phyloP scores from a whole-genome alignment of 1,284 basidiomycete species.

The Ganoderma boninense region DNA sequence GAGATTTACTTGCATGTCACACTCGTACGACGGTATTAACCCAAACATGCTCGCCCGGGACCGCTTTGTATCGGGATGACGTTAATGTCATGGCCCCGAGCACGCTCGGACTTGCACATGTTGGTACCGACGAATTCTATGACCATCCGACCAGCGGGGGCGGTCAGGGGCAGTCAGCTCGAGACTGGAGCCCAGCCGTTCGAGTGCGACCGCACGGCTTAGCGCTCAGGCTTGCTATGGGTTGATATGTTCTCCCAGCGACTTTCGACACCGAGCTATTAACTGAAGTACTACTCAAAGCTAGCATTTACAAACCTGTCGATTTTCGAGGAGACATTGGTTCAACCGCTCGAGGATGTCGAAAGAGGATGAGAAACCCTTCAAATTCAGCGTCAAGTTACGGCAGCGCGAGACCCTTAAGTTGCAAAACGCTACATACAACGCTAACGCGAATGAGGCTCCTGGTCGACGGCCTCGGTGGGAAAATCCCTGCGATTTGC shows the following conservation, averaged over 20 bases:
- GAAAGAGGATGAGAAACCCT: background rate
- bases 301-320: background rate
- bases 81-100: background rate
- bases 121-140: background rate
- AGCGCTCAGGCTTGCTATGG: background rate
- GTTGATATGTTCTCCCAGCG: background rate
- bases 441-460: background rate
- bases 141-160: background rate
- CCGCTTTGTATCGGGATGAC: background rate
- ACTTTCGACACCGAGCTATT: background rate
- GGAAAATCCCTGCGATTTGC: constrained; percentile 4
- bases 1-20: too few species aligned
- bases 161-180: background rate
- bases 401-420: background rate
- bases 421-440: background rate
- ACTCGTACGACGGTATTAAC: background rate
- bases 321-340: background rate
- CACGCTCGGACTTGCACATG: background rate
- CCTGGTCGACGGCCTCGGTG: background rate
- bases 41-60: background rate
- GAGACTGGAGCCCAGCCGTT: background rate
- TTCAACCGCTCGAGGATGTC: background rate
- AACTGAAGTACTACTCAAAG: background rate
- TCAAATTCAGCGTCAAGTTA: background rate
- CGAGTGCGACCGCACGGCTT: background rate